phyloP scores from a whole-genome alignment of 2,329 filamentous ascomycete species.

The Pezicula neosporulosa region DNA sequence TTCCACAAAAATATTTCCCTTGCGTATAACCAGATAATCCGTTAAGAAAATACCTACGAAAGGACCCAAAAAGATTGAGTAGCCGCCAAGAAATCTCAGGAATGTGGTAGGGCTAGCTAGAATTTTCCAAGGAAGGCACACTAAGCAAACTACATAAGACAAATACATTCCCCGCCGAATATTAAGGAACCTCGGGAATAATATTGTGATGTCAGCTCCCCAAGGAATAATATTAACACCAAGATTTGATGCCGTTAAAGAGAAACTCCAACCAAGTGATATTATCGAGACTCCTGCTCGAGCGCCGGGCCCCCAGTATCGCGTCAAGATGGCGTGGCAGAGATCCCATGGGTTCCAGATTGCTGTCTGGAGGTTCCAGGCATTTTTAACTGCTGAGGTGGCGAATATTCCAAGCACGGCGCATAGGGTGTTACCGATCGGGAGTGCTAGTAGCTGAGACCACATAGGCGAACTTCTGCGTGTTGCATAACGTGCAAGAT shows the following conservation, averaged over 20 bases:
- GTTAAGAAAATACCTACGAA: slow-evolving; percentile 30
- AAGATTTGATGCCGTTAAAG: slow-evolving; percentile 5
- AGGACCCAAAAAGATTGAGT: slow-evolving; percentile 16
- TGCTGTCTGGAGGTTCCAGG: slow-evolving; percentile 27
- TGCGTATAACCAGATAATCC: slow-evolving; percentile 24
- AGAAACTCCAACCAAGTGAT: slow-evolving; percentile 2
- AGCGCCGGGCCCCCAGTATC: slow-evolving; percentile 2
- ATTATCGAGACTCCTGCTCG: slow-evolving; percentile 3
- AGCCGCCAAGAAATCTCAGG: slow-evolving; percentile 12
- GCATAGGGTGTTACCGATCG: slow-evolving; percentile 36
- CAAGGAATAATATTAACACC: slow-evolving; percentile 2
- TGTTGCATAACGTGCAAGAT: slow-evolving; percentile 35
- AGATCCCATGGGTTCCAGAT: slow-evolving; percentile 13
- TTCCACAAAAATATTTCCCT: slow-evolving; percentile 22
- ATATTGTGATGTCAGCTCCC: slow-evolving; percentile 1
- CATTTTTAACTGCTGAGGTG: slow-evolving; percentile 36
- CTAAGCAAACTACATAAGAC: slow-evolving; percentile 27
- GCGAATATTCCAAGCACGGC: slow-evolving; percentile 37
- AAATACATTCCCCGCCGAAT: slow-evolving; percentile 10
- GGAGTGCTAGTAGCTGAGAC: slow-evolving; percentile 34
- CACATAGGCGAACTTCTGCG: slow-evolving; percentile 32
- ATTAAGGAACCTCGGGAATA: slow-evolving; percentile 3
- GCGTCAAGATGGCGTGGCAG: slow-evolving; percentile 3
- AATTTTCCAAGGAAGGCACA: slow-evolving; percentile 27
- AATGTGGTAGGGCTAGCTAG: slow-evolving; percentile 1